Conservation (phyloP, 306 rosid genomes). For the Cotoneaster glaucophyllus region DNA sequence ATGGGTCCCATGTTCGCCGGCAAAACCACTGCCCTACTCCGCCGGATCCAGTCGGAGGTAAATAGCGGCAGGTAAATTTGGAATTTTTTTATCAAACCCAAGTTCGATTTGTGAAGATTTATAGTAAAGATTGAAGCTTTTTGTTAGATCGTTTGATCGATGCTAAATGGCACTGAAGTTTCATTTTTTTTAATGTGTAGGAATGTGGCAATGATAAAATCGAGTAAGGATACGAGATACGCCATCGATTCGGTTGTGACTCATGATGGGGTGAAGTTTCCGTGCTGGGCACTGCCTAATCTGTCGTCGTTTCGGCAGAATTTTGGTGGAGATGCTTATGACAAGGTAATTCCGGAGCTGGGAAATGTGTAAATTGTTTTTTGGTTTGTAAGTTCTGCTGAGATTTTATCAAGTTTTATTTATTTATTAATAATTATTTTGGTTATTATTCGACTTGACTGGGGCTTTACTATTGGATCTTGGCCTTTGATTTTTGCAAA, state of each 20-base stretch:
- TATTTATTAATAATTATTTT: background rate
- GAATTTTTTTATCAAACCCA: background rate
- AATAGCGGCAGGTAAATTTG: constrained; percentile 48
- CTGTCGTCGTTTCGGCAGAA: constrained; percentile 51
- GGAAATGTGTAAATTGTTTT: background rate
- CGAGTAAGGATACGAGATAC: constrained; percentile 73
- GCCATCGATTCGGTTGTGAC: constrained; percentile 72
- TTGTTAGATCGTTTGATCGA: background rate
- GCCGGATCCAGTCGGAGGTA: constrained; percentile 63
- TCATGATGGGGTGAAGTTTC: constrained; percentile 72
- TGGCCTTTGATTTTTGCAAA: background rate
- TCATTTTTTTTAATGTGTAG: constrained; percentile 13
- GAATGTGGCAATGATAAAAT: constrained; percentile 76
- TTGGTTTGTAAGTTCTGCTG: background rate
- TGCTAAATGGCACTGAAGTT: background rate
- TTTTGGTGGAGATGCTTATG: constrained; percentile 60
- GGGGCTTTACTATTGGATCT: background rate
- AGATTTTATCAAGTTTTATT: background rate
- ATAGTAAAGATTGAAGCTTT: background rate
- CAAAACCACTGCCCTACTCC: constrained; percentile 81
- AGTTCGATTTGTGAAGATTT: background rate
- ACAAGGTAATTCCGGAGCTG: constrained; percentile 34
- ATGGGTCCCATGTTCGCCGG: constrained; percentile 98
- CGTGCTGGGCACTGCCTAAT: constrained; percentile 80
- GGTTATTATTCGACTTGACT: background rate